Percentiles rank a stretch among this genome's conserved stretches.
Conservation (phyloP, 2,329 filamentous ascomycete genomes). For the Clonostachys solani region DNA sequence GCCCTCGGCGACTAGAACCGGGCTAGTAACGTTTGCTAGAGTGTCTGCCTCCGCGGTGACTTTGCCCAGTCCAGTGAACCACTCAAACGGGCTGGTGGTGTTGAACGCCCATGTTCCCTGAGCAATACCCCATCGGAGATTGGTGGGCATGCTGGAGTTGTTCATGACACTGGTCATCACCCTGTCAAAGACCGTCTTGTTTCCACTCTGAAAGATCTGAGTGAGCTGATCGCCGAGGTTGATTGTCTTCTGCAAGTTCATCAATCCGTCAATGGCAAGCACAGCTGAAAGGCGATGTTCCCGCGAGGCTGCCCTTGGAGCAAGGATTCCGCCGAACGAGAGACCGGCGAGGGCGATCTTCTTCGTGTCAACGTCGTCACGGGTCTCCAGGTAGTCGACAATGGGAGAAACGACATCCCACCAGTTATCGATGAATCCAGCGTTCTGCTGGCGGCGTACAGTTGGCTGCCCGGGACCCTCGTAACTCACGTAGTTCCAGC, state of each 20-base stretch:
- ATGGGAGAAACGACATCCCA: conserved; percentile 31
- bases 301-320: conserved; percentile 33
- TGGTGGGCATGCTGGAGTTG: conserved; percentile 7
- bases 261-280: conserved; percentile 26
- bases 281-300: conserved; percentile 32
- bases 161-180: neutral
- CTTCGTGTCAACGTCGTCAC: conserved; percentile 19
- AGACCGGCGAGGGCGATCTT: conserved; percentile 30
- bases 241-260: conserved; percentile 8
- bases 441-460: conserved; percentile 29
- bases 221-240: too few relatives aligned
- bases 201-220: conserved; percentile 4
- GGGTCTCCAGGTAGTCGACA: conserved; percentile 25
- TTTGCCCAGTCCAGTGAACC: conserved; percentile 6
- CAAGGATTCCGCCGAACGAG: conserved; percentile 34
- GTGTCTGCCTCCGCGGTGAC: conserved; percentile 4
- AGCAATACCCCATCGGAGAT: conserved; percentile 17
- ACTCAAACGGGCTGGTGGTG: conserved; percentile 17
- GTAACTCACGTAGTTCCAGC: conserved; percentile 37
- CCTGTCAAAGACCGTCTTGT: conserved; percentile 9
- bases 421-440: conserved; percentile 40
- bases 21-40: conserved; percentile 6
- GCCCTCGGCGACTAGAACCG: conserved; percentile 2
- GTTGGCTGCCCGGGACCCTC: conserved; percentile 40
- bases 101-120: conserved; percentile 26